Percentiles rank a stretch among this genome's conserved stretches.
Evolutionary conservation across 805 yeast species (phyloP).

Genomic region (Candida chilensis): DNA sequence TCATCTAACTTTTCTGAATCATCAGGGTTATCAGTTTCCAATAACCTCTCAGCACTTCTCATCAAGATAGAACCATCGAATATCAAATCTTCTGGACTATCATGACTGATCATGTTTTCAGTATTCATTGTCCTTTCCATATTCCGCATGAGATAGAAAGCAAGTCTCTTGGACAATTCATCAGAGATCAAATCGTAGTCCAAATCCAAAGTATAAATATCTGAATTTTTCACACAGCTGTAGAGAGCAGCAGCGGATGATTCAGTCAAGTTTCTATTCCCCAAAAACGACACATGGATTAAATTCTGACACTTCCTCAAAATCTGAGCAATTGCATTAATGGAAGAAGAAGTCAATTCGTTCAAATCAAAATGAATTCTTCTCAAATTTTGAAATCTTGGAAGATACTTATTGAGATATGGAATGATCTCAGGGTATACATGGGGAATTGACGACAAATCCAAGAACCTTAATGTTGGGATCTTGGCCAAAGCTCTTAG

Average conservation of each 20-base stretch:
- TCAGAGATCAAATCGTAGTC: constrained; percentile 45
- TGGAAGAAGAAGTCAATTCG: constrained; percentile 34
- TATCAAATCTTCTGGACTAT: constrained; percentile 46
- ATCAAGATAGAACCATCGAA: constrained; percentile 71
- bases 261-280: constrained; percentile 34
- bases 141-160: constrained; percentile 47
- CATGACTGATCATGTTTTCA: constrained; percentile 9
- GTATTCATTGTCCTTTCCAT: constrained; percentile 36
- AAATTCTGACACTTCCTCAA: constrained; percentile 37
- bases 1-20: constrained; percentile 17
- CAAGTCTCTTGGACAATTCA: constrained; percentile 42
- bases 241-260: constrained; percentile 40
- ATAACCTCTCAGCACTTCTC: constrained; percentile 61
- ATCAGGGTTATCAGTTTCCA: constrained; percentile 20
- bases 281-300: constrained; percentile 45
- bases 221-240: constrained; percentile 36
- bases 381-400: constrained; percentile 32
- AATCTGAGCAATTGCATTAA: constrained; percentile 37
- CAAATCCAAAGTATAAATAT: constrained; percentile 42
- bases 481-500: constrained; percentile 26
- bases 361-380: constrained; percentile 48
- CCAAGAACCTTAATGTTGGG: constrained; percentile 36
- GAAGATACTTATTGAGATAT: constrained; percentile 31
- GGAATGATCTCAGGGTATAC: constrained; percentile 43
- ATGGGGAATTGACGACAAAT: constrained; percentile 42